phyloP scores from a whole-genome alignment of 228 moss, liverwort and hornwort species.

The Sphagnum magellanicum region DNA sequence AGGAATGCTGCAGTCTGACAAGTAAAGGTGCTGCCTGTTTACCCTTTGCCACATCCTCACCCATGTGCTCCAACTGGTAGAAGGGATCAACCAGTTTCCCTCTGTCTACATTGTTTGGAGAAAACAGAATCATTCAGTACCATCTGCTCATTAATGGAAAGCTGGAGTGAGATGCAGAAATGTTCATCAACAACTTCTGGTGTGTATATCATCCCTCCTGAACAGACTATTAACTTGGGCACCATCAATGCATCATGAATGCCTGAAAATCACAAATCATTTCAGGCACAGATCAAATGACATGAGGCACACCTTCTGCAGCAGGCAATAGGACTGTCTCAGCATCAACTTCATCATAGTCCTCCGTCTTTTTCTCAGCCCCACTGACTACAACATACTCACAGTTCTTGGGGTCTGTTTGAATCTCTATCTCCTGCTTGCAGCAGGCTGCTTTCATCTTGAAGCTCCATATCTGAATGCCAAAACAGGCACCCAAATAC shows the following conservation, averaged over 20 bases:
- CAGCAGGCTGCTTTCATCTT: slow-evolving; percentile 98
- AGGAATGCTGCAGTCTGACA: slow-evolving; percentile 75
- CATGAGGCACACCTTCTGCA: slow-evolving; percentile 44
- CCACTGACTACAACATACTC: slow-evolving; percentile 86
- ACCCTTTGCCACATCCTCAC: slow-evolving; percentile 85
- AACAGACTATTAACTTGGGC: too few species aligned
- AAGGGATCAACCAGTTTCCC: slow-evolving; percentile 93
- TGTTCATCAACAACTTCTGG: too few species aligned
- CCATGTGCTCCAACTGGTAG: slow-evolving; percentile 83
- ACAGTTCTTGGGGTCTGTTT: slow-evolving; percentile 95
- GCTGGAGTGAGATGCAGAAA: too few species aligned
- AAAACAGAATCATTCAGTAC: too few species aligned
- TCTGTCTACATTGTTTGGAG: slow-evolving; percentile 35
- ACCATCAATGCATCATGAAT: too few species aligned
- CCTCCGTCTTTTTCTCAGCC: slow-evolving; percentile 88
- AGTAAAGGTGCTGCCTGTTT: slow-evolving; percentile 82
- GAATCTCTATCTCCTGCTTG: slow-evolving; percentile 92
- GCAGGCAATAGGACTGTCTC: slow-evolving; percentile 81
- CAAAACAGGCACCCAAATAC: too few species aligned
- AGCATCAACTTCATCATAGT: slow-evolving; percentile 91
- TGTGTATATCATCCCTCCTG: too few species aligned
- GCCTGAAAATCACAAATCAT: too few species aligned
- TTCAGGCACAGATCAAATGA: too few species aligned
- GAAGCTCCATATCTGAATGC: slow-evolving; percentile 97
- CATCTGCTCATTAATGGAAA: too few species aligned